Evolutionary conservation across 495 filamentous ascomycete species (phyloP), one percentile per base, ranked within the genome.

Genomic region (Hypoxylon perforatum): DNA sequence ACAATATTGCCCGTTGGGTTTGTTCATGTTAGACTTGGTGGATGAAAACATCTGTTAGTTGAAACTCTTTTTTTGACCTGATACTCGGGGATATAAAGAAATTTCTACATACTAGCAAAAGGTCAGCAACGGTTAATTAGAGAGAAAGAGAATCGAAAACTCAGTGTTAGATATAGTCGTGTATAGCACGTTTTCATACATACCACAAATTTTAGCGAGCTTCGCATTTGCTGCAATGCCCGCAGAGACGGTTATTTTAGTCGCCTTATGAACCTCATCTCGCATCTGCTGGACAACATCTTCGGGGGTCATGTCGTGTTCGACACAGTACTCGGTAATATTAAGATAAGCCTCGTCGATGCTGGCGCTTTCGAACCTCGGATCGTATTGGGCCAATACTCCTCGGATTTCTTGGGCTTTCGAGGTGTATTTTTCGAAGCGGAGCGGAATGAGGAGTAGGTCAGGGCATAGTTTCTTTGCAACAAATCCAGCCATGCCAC

Each of bases 291-390:
- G 76, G 4, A 97, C 91, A 1, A 81, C 89, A 18, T 92, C 88
- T 55, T 90, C 91, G 0, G 94, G 89, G 3, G 76, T 77, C 69
- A 94, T 80, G 6, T 85, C 69, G 42, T 93, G 88, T 39, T 87
- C 85, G 42, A 77, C 56, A 70, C 94, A 95, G 71, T 96, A 99
- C 46, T 91, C 78, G 1, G 95, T 99, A 56, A 98, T 92, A 74
- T 98, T 98, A 25, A 99, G 80, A 76, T 96, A 99, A 4, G 96
- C 95, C 76, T 99, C 95, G 63, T 99, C 95, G 41, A 95, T 91
- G 73, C 92, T 96, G 2, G 93, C 92, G 62, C 91, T 94, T 75
- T 98, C 92, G 67, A 96, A 98, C 1, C 92, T 84, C 9, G 91
- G 87, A 70, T 99, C 95, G 72, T 98, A 99, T 15, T 88, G 83